phyloP scores from a whole-genome alignment of 2,329 filamentous ascomycete genomes.

The Saccharata proteae region DNA sequence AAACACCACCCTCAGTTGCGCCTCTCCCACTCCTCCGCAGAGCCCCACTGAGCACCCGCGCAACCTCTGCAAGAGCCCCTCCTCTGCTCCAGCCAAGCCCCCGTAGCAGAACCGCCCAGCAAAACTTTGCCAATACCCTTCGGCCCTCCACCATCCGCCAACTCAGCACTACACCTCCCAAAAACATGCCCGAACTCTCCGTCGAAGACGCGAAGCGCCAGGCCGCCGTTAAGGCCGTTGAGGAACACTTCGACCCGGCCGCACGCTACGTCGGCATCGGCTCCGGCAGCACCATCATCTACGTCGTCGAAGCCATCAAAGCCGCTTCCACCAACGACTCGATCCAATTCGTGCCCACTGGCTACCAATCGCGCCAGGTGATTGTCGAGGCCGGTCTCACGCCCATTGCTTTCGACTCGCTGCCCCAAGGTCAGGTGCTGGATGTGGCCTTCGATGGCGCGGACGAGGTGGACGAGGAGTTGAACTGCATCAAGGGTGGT shows the following conservation, averaged over 20 bases:
- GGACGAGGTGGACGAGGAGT: slow-evolving; percentile 86
- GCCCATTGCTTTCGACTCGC: slow-evolving; percentile 64
- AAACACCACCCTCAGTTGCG: no score
- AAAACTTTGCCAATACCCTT: no score
- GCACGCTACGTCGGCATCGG: slow-evolving; percentile 65
- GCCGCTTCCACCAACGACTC: slow-evolving; percentile 22
- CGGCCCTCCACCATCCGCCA: neutral
- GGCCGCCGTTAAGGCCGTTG: slow-evolving; percentile 62
- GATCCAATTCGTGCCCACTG: slow-evolving; percentile 86
- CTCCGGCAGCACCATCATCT: slow-evolving; percentile 69
- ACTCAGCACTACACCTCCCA: slow-evolving; percentile 3
- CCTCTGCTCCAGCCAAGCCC: no score
- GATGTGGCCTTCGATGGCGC: slow-evolving; percentile 95
- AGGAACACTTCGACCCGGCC: slow-evolving; percentile 52
- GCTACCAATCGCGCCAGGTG: slow-evolving; percentile 78
- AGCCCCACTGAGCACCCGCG: no score
- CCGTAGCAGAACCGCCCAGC: no score
- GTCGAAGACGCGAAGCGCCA: slow-evolving; percentile 64
- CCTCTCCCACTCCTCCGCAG: no score
- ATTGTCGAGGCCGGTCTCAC: slow-evolving; percentile 68
- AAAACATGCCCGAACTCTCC: slow-evolving; percentile 9
- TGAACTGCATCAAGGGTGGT: slow-evolving; percentile 97
- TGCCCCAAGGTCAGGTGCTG: slow-evolving; percentile 52
- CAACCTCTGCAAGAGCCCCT: no score
- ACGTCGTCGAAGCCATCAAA: slow-evolving; percentile 71